Evolutionary conservation across 179 eudicot species (phyloP), one percentile per base, ranked within the genome.

Genomic region (Corrigiola litoralis): DNA sequence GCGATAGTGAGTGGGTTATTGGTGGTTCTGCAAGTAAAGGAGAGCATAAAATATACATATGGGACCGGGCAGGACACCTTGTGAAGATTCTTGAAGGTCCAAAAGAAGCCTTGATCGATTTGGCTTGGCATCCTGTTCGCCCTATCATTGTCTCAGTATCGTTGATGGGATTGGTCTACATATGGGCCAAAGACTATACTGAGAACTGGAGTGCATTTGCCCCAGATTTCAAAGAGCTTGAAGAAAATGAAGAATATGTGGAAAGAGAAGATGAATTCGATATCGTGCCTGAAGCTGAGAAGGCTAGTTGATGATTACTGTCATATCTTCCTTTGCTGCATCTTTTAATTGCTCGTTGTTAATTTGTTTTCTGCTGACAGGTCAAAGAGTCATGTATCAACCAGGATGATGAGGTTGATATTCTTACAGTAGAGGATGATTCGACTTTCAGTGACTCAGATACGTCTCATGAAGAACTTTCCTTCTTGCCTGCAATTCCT

Each of bases 161-260:
- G 31, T 59, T 87, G 72, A 80, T 81, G 45, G 99, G 99, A 45
- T 78, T 86, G 73, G 80, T 85, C 67, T 95, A 91, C 56, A 83
- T 95, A 25, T 95, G 99, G 99, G 97, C 97, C 38, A 95, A 95
- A 82, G 99, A 95, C 66, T 88, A 85, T 58, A 84, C 92, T 11
- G 99, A 95, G 65, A 88, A 91, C 66, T 95, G 99, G 99, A 95
- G 99, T 80, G 99, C 99, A 20, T 95, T 95, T 77, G 97, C 99
- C 67, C 99, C 99, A 0, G 96, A 95, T 78, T 95, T 91, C 50
- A 95, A 83, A 77, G 97, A 95, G 78, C 97, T 95, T 58, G 99
- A 95, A 79, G 97, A 88, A 78, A 95, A 95, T 71, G 99, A 91
- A 77, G 99, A 95, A 78, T 95, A 95, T 74, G 92, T 90, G 61